Conservation (phyloP, 2,329 filamentous ascomycete species). For the Venturia oleaginea region DNA sequence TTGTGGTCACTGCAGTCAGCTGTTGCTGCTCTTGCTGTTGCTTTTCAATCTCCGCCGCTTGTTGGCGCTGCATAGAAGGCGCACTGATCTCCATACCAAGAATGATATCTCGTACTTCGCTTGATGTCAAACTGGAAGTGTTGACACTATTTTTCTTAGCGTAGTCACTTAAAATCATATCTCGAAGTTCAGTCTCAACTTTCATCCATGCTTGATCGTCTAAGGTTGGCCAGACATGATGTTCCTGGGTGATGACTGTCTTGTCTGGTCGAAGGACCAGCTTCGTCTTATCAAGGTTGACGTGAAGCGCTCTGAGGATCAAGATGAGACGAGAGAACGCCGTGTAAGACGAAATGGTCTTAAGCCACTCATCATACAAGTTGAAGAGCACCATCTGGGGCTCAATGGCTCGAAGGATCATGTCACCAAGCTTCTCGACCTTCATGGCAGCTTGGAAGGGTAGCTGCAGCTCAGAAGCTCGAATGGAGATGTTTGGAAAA, state of each 20-base stretch:
- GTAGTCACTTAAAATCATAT: constrained; percentile 95
- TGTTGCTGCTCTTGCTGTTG: constrained; percentile 96
- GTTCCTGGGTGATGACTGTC: constrained; percentile 94
- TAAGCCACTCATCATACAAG: constrained; percentile 96
- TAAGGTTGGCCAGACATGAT: constrained; percentile 95
- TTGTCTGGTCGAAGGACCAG: constrained; percentile 90
- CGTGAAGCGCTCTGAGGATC: constrained; percentile 88
- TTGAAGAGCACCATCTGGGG: constrained; percentile 99
- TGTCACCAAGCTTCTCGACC: constrained; percentile 97
- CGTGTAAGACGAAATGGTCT: constrained; percentile 96
- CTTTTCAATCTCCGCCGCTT: constrained; percentile 97
- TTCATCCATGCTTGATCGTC: constrained; percentile 98
- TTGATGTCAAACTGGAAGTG: constrained; percentile 89
- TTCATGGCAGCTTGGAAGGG: constrained; percentile 99
- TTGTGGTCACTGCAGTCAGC: constrained; percentile 92
- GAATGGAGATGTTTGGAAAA: constrained; percentile 98
- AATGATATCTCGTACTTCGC: constrained; percentile 96
- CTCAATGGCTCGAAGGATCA: constrained; percentile 95
- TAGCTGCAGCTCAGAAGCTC: constrained; percentile 89
- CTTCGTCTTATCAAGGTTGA: constrained; percentile 98
- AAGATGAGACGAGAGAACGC: constrained; percentile 92
- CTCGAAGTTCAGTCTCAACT: constrained; percentile 92
- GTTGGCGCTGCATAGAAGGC: constrained; percentile 94
- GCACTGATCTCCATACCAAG: constrained; percentile 99
- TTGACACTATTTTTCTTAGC: constrained; percentile 99